Conservation (phyloP, 306 rosid genomes). For the Inga laurina region DNA sequence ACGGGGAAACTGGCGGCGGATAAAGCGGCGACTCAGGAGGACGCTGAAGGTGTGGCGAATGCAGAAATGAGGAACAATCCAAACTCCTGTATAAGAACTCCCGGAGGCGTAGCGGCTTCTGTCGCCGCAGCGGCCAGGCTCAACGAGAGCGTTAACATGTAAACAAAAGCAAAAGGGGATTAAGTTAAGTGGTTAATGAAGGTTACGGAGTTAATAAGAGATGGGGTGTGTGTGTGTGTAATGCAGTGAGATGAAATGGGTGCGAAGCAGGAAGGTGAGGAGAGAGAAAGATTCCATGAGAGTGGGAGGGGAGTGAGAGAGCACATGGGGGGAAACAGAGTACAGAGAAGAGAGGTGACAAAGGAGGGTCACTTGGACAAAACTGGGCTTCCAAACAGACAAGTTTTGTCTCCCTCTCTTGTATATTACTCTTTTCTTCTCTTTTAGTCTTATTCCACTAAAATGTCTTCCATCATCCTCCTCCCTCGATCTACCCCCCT, state of each 20-base stretch:
- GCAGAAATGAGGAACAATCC: constrained; percentile 79
- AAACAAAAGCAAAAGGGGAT: too few species aligned
- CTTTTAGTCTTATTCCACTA: too few species aligned
- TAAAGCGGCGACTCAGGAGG: constrained; percentile 54
- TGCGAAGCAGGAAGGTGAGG: not conserved
- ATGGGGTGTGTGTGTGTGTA: too few species aligned
- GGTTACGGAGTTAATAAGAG: not conserved
- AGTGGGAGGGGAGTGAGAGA: not conserved
- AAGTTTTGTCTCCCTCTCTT: not conserved
- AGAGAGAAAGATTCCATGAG: not conserved
- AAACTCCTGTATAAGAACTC: constrained; percentile 26
- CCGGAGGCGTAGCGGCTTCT: constrained; percentile 75
- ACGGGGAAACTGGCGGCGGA: constrained; percentile 58
- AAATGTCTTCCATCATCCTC: not conserved
- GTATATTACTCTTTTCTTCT: too few species aligned
- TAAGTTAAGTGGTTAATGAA: not conserved
- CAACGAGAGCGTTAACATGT: constrained; percentile 17
- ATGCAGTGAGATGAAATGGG: not conserved
- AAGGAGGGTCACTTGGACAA: not conserved
- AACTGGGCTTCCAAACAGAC: not conserved
- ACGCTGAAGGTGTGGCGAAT: constrained; percentile 63
- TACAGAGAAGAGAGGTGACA: not conserved
- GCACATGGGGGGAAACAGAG: constrained; percentile 2
- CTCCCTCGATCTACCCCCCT: too few species aligned
- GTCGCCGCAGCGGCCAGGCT: constrained; percentile 69